These are phyloP conservation scores for Platanus orientalis DNA, from an alignment of 164 flowering plant genomes.

Conservation along the genomic window DNA sequence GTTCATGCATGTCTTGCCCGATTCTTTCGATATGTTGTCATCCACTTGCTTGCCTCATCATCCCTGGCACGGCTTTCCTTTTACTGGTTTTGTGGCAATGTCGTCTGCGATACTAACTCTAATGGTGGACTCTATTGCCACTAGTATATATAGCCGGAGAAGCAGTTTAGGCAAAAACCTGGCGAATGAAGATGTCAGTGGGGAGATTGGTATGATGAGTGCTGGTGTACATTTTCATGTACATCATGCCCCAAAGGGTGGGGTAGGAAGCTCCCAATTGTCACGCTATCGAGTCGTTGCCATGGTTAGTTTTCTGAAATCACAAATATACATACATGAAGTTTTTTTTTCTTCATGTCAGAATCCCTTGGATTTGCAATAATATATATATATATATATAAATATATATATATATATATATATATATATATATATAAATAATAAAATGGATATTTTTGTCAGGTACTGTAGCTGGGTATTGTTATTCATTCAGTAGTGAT, in stretches of 20 bases:
- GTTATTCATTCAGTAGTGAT: constrained; percentile 35
- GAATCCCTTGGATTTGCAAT: too few species aligned
- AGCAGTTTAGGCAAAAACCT: constrained; percentile 9
- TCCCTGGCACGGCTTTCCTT: constrained; percentile 34
- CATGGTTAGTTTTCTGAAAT: constrained; percentile 20
- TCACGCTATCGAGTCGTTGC: constrained; percentile 30
- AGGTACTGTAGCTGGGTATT: constrained; percentile 28
- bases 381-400: too few species aligned
- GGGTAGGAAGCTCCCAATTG: constrained; percentile 12
- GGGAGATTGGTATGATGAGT: constrained; percentile 1
- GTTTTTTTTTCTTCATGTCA: background rate
- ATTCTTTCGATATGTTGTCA: constrained; percentile 22
- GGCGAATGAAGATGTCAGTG: background rate
- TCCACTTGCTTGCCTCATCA: constrained; percentile 22
- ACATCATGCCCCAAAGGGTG: constrained; percentile 2
- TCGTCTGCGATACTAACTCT: constrained; percentile 25
- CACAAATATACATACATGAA: too few species aligned
- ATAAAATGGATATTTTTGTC: background rate
- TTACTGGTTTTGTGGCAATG: constrained; percentile 29
- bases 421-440: too few species aligned
- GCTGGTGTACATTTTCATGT: constrained; percentile 14
- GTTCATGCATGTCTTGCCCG: constrained; percentile 32
- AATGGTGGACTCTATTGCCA: constrained; percentile 32
- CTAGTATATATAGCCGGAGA: constrained; percentile 19
- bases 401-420: too few species aligned